Evolutionary conservation across 257 asterid genomes (phyloP), one percentile per base, ranked within the genome.

Genomic region (Cynanchum wilfordii): DNA sequence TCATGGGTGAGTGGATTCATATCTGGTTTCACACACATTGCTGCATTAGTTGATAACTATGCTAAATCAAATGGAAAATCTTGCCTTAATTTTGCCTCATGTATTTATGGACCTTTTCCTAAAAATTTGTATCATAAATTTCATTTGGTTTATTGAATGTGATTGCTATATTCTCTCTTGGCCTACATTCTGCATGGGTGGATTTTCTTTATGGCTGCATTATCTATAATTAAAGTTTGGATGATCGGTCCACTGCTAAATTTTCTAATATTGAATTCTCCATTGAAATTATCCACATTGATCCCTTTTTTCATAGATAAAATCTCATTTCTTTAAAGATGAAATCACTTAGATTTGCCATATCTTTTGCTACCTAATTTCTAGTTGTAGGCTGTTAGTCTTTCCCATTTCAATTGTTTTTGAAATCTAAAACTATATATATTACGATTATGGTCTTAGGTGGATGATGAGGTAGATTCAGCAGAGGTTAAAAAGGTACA

Each of bases 401-500:
- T 9, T 66, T 36, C 51, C 51, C 36, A 74, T 56, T 50, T 38
- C 4, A 16, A 13, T 0, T 22, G 71, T 62, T 27, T 57, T 19
- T 36, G 20, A 19, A 27, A 44, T 75, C 25, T 8, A 54, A 74
- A 11, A 24, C 4, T 13, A 10, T 33, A 33, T 33, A 33, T 33
- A 33, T 25, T 64, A 36, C 20, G 50, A 20, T 64, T 64, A 17
- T 64, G 8, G 16, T 36, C 49, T 64, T 65, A 82, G 84, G 80
- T 42, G 45, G 82, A 82, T 49, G 84, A 79, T 29, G 86, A 79
- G 59, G 84, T 84, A 44, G 82, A 79, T 71, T 79, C 84, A 55
- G 82, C 80, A 25, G 87, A 79, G 66, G 87, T 81, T 69, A 86
- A 84, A 15, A 85, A 79, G 77, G 77, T 80, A 44, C 20, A 85